phyloP scores from a whole-genome alignment of 2,329 filamentous ascomycete genomes.

The Colletotrichum navitas region DNA sequence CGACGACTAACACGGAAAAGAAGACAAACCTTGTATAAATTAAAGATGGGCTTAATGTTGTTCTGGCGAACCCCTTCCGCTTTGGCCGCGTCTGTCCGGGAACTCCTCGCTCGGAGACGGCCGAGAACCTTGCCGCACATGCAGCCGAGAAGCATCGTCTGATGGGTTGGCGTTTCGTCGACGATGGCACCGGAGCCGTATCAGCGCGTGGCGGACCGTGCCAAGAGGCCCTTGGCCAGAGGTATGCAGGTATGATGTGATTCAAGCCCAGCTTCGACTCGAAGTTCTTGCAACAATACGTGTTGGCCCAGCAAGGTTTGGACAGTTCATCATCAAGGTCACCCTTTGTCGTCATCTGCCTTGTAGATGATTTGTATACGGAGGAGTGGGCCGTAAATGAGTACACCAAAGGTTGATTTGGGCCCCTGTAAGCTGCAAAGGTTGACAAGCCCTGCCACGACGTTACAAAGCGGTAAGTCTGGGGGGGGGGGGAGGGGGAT shows the following conservation, averaged over 20 bases:
- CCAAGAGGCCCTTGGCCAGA: constrained; percentile 5
- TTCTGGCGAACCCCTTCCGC: not conserved
- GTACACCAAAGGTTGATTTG: not conserved
- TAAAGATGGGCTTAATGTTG: not conserved
- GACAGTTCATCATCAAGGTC: not conserved
- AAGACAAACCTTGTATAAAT: not conserved
- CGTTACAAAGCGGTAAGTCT: no score
- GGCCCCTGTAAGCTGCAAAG: not conserved
- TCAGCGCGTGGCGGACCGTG: constrained; percentile 10
- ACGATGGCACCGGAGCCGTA: constrained; percentile 22
- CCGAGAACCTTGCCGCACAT: not conserved
- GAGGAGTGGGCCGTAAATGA: not conserved
- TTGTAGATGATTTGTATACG: not conserved
- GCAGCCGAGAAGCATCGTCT: constrained; percentile 29
- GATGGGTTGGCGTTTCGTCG: constrained; percentile 10
- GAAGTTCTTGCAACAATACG: not conserved
- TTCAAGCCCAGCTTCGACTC: not conserved
- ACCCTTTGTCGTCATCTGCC: not conserved
- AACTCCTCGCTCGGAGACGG: not conserved
- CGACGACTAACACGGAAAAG: no score
- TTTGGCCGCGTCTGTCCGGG: not conserved
- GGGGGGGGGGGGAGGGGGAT: no score
- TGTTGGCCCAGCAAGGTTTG: no score
- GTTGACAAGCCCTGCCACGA: not conserved
- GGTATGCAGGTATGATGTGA: not conserved